A percentile compares a stretch with the other conserved stretches of the same genome.
Conservation (phyloP, 1,139 yeast genomes). For the Yamadazyma aaseri region DNA sequence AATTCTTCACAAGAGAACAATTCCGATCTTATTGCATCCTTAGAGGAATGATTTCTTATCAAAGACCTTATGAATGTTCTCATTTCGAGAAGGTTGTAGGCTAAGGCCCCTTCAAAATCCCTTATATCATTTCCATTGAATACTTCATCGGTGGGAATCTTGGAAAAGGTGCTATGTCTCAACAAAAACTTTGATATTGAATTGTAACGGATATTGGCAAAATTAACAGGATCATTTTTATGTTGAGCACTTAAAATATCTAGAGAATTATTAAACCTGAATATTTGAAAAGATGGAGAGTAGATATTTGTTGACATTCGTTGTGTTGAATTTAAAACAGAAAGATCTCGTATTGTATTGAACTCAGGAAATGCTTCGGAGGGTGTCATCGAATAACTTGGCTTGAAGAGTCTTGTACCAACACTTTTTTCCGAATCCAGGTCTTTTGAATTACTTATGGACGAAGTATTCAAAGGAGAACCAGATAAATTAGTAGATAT, state of each 20-base stretch:
- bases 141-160: conserved; percentile 11
- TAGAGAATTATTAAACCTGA: conserved; percentile 36
- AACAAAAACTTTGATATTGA: conserved; percentile 36
- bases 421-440: conserved; percentile 10
- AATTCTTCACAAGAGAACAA: conserved; percentile 35
- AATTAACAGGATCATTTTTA: conserved; percentile 39
- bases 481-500: conserved; percentile 2
- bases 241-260: conserved; percentile 35
- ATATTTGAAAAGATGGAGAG: conserved; percentile 32
- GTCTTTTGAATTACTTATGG: conserved; percentile 5
- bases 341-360: conserved; percentile 23
- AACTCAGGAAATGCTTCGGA: conserved; percentile 18
- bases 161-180: conserved; percentile 20
- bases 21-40: conserved; percentile 10
- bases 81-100: conserved; percentile 30
- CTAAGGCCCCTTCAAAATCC: conserved; percentile 32
- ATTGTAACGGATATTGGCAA: conserved; percentile 39
- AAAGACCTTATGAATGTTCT: conserved; percentile 30
- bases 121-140: conserved; percentile 20
- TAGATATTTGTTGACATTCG: conserved; percentile 21
- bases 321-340: conserved; percentile 26
- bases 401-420: conserved; percentile 16
- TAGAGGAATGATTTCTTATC: conserved; percentile 16
- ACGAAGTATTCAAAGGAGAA: not conserved
- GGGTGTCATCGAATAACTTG: conserved; percentile 15